These are phyloP conservation scores for Globisporangium spiculum DNA, from an alignment of 352 stramenopile genomes.

Conservation along the genomic window DNA sequence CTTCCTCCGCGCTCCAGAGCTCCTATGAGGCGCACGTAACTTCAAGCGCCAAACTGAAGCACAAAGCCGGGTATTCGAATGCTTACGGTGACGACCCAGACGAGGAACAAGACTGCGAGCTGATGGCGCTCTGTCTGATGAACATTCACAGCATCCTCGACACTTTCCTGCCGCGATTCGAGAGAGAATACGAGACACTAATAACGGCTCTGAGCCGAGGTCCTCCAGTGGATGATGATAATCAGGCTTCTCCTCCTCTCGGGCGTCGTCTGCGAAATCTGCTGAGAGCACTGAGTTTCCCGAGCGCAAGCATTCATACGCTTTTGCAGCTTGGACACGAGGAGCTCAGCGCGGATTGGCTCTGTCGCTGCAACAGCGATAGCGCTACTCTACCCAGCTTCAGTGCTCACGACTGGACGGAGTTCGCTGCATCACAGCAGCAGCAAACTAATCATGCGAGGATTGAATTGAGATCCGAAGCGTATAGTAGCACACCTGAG, in stretches of 20 bases:
- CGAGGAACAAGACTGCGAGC: slow-evolving; percentile 26
- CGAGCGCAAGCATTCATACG: slow-evolving; percentile 28
- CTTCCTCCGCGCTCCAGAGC: slow-evolving; percentile 9
- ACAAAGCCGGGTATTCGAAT: not conserved
- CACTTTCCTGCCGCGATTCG: slow-evolving; percentile 27
- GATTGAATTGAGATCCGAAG: not conserved
- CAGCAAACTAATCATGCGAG: not conserved
- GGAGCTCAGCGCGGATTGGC: slow-evolving; percentile 25
- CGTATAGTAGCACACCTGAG: not conserved
- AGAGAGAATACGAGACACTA: slow-evolving; percentile 16
- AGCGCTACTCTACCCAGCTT: slow-evolving; percentile 26
- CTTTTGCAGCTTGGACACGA: slow-evolving; percentile 26
- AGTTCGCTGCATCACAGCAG: slow-evolving; percentile 15
- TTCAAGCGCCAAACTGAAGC: not conserved
- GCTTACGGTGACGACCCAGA: not conserved
- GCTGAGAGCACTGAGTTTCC: slow-evolving; percentile 43
- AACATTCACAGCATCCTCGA: slow-evolving; percentile 67
- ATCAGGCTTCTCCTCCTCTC: not conserved
- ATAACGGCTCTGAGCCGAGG: slow-evolving; percentile 10
- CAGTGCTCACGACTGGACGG: slow-evolving; percentile 38
- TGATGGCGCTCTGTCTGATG: slow-evolving; percentile 57
- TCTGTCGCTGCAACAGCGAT: slow-evolving; percentile 17
- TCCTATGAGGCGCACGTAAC: slow-evolving; percentile 6
- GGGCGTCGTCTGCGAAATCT: slow-evolving; percentile 26
- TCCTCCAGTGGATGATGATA: slow-evolving; percentile 7